phyloP scores from a whole-genome alignment of 805 yeast species.

The Ogataea methylovora region DNA sequence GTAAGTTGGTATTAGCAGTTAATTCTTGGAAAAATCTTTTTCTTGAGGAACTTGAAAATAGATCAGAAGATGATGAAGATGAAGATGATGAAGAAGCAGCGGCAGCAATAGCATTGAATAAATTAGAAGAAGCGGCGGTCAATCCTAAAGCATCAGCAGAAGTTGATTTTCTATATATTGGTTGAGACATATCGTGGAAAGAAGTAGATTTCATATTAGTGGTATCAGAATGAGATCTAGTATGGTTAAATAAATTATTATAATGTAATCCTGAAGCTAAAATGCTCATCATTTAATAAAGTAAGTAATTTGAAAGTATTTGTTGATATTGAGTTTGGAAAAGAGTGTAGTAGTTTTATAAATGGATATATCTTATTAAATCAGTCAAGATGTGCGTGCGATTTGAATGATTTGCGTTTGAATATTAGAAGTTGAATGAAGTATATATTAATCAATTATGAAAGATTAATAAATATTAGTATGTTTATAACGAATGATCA shows the following conservation, averaged over 20 bases:
- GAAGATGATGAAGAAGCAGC: neutral
- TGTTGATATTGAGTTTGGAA: too few species aligned
- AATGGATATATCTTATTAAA: too few species aligned
- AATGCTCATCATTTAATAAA: slow-evolving; percentile 9
- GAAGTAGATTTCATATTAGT: slow-evolving; percentile 18
- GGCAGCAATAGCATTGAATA: neutral
- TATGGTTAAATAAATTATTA: too few species aligned
- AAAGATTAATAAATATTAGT: too few species aligned
- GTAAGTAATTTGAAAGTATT: too few species aligned
- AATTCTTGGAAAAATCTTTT: slow-evolving; percentile 13
- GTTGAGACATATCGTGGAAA: slow-evolving; percentile 15
- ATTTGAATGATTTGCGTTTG: too few species aligned
- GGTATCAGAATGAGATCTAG: slow-evolving; percentile 25
- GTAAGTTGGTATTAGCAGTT: too few species aligned
- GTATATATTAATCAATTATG: too few species aligned
- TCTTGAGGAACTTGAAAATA: neutral
- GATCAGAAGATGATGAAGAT: neutral
- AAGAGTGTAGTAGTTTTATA: too few species aligned
- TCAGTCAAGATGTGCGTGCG: too few species aligned
- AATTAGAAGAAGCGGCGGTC: neutral
- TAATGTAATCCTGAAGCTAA: slow-evolving; percentile 6
- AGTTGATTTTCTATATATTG: slow-evolving; percentile 15
- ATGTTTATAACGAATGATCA: neutral
- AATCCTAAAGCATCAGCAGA: slow-evolving; percentile 3
- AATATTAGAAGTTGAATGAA: too few species aligned